These are phyloP conservation scores for Lasiodiplodia theobromae DNA, from an alignment of 2,329 filamentous ascomycete genomes.

Conservation along the genomic window DNA sequence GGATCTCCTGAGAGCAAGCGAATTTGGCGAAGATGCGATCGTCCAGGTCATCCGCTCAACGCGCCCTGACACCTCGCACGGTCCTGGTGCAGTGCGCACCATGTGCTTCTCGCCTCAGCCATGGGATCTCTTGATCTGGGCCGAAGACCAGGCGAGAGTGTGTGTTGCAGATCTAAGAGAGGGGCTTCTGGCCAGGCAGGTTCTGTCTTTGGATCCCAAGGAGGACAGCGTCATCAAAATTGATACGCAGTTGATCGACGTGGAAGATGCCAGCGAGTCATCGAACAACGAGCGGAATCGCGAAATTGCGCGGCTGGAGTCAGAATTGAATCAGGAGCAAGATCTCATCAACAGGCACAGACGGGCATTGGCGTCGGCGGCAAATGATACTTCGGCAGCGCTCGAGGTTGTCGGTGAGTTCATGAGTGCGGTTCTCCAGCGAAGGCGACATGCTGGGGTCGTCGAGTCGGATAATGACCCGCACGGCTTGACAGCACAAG, in stretches of 20 bases:
- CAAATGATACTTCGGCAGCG: slow-evolving; percentile 25
- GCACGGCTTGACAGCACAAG: slow-evolving; percentile 53
- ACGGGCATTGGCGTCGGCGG: slow-evolving; percentile 44
- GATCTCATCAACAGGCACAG: slow-evolving; percentile 54
- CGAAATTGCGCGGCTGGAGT: slow-evolving; percentile 37
- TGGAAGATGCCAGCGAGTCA: slow-evolving; percentile 53
- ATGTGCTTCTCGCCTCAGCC: slow-evolving; percentile 92
- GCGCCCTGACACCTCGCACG: slow-evolving; percentile 67
- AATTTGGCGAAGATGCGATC: slow-evolving; percentile 65
- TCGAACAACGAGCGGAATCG: slow-evolving; percentile 43
- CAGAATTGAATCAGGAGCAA: slow-evolving; percentile 55
- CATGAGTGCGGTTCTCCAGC: slow-evolving; percentile 27
- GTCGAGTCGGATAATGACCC: slow-evolving; percentile 54
- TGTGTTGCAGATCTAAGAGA: slow-evolving; percentile 76
- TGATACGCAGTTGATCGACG: slow-evolving; percentile 49
- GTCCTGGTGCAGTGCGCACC: slow-evolving; percentile 79
- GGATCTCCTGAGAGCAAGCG: slow-evolving; percentile 49
- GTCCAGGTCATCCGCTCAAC: slow-evolving; percentile 81
- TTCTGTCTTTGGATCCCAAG: slow-evolving; percentile 68
- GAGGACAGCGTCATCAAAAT: slow-evolving; percentile 64
- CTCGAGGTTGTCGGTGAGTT: slow-evolving; percentile 25
- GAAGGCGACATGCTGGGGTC: slow-evolving; percentile 44
- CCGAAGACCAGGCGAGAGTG: slow-evolving; percentile 81
- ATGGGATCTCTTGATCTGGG: slow-evolving; percentile 91
- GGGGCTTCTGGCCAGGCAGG: slow-evolving; percentile 72